phyloP scores from a whole-genome alignment of 108 stramenopile genomes.

The Stephanodiscus minutulus region DNA sequence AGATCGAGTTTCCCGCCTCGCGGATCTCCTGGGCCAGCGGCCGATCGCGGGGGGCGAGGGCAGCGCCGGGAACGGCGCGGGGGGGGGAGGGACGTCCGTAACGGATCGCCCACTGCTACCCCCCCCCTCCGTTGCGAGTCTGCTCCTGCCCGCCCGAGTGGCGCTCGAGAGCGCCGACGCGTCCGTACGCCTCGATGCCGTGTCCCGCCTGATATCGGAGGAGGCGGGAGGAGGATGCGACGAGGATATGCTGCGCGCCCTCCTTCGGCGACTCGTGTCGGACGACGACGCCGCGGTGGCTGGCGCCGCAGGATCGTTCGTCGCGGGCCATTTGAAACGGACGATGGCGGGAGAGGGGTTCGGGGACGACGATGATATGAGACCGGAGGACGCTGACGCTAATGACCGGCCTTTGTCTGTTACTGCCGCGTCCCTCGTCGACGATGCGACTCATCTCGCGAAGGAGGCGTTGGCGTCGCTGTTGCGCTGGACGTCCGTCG shows the following conservation, averaged over 20 bases:
- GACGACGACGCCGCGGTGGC: constrained; percentile 67
- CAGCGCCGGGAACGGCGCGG: not conserved
- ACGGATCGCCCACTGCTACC: no score
- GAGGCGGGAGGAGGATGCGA: constrained; percentile 6
- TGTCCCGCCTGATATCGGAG: constrained; percentile 47
- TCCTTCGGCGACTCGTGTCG: constrained; percentile 59
- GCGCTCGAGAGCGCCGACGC: constrained; percentile 76
- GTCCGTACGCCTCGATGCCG: constrained; percentile 62
- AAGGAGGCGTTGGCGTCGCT: constrained; percentile 32
- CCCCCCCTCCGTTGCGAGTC: constrained; percentile 12
- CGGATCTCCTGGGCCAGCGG: constrained; percentile 37
- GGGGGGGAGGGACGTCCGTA: not conserved
- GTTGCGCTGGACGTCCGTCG: constrained; percentile 39
- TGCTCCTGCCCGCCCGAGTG: constrained; percentile 64
- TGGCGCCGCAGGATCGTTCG: constrained; percentile 52
- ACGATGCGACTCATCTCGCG: constrained; percentile 34
- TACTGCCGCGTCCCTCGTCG: constrained; percentile 3
- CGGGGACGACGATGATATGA: not conserved
- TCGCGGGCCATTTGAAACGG: constrained; percentile 33
- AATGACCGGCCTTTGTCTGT: not conserved
- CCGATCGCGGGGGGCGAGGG: no score
- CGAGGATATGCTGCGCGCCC: constrained; percentile 27
- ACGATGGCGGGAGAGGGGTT: constrained; percentile 8
- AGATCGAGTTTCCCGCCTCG: constrained; percentile 26
- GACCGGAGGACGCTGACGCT: not conserved